phyloP scores from a whole-genome alignment of 1,139 yeast species.

The Pichia kudriavzevii region DNA sequence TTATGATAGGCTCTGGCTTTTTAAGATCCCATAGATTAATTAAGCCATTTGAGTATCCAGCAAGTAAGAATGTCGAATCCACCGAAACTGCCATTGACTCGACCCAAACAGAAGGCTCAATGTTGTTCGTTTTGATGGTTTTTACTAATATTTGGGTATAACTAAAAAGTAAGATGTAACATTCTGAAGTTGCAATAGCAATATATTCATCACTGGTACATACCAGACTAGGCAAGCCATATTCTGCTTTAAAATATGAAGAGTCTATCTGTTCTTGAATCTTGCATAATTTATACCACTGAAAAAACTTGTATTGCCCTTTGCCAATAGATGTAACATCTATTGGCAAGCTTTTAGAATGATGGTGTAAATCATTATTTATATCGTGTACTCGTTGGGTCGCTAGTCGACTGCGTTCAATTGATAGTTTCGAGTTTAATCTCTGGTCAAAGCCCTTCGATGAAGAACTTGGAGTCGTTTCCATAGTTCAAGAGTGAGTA shows the following conservation, averaged over 20 bases:
- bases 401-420: conserved; percentile 3
- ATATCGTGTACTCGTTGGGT: too few species aligned
- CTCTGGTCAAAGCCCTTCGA: conserved; percentile 14
- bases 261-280: conserved; percentile 34
- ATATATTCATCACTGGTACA: conserved; percentile 42
- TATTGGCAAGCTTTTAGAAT: too few species aligned
- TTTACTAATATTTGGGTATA: conserved; percentile 40
- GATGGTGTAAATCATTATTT: too few species aligned
- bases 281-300: conserved; percentile 38
- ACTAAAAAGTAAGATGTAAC: conserved; percentile 53
- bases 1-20: conserved; percentile 26
- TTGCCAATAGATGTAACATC: too few species aligned
- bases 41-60: conserved; percentile 39
- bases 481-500: too few species aligned
- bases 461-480: too few species aligned
- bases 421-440: conserved; percentile 7
- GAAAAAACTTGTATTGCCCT: too few species aligned
- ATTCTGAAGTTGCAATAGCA: conserved; percentile 56
- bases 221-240: conserved; percentile 46
- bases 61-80: conserved; percentile 44
- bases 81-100: conserved; percentile 34
- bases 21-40: conserved; percentile 41
- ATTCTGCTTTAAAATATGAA: conserved; percentile 30
- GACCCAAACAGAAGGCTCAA: conserved; percentile 20
- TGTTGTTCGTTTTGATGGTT: conserved; percentile 15